These are phyloP conservation scores for Podosphaera fusca DNA, from an alignment of 2,329 filamentous ascomycete genomes.

Conservation along the genomic window DNA sequence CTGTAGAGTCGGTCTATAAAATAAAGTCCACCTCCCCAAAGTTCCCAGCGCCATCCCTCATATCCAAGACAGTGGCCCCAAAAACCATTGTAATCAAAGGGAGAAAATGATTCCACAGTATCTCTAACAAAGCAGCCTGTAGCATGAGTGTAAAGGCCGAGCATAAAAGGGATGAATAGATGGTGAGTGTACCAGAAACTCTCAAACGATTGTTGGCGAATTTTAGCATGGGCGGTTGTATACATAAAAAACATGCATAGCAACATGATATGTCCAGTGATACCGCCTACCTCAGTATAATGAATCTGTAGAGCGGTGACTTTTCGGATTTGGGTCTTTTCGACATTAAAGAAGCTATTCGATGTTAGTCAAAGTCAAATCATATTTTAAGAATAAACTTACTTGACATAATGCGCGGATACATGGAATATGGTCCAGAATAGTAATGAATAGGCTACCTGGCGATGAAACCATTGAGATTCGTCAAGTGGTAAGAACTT, in stretches of 20 bases:
- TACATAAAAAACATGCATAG: slow-evolving; percentile 99
- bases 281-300: slow-evolving; percentile 68
- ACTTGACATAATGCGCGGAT: slow-evolving; percentile 80
- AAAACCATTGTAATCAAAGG: slow-evolving; percentile 60
- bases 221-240: slow-evolving; percentile 79
- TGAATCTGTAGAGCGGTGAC: slow-evolving; percentile 73
- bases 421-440: slow-evolving; percentile 63
- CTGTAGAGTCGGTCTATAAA: slow-evolving; percentile 74
- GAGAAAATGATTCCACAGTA: slow-evolving; percentile 45
- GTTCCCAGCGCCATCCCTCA: slow-evolving; percentile 91
- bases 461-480: slow-evolving; percentile 88
- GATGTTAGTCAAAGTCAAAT: slow-evolving; percentile 3
- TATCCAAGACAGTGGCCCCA: slow-evolving; percentile 92
- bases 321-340: slow-evolving; percentile 59
- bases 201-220: slow-evolving; percentile 91
- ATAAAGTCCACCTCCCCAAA: slow-evolving; percentile 68
- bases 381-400: slow-evolving; percentile 16
- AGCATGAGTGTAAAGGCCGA: slow-evolving; percentile 87
- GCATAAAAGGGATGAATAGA: slow-evolving; percentile 86
- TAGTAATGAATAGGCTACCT: slow-evolving; percentile 74
- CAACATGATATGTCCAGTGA: slow-evolving; percentile 93
- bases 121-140: slow-evolving; percentile 93
- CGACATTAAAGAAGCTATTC: slow-evolving; percentile 76
- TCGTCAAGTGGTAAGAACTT: slow-evolving; percentile 85
- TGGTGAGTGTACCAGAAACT: slow-evolving; percentile 99